These are phyloP conservation scores for Sclerotinia sclerotiorum DNA, from an alignment of 2,329 filamentous ascomycete species.

Conservation along the genomic window DNA sequence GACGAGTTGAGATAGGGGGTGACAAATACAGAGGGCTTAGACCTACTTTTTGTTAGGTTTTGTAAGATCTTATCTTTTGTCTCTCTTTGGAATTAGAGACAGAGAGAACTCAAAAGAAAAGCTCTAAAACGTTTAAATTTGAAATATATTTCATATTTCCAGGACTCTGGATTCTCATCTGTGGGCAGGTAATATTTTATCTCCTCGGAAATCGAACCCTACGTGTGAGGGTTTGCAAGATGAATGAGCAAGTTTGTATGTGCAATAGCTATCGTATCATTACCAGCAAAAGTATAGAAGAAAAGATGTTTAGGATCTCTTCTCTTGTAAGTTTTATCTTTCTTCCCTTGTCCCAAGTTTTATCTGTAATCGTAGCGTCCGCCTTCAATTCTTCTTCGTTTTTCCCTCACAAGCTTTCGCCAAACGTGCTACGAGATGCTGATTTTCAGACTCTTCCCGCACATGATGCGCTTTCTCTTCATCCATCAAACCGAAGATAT, in stretches of 20 bases:
- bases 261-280: constrained; percentile 3
- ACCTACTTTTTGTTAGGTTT: background rate
- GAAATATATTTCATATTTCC: background rate
- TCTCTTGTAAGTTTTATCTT: constrained; percentile 10
- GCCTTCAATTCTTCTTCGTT: background rate
- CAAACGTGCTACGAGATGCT: background rate
- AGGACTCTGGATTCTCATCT: background rate
- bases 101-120: background rate
- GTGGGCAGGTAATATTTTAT: constrained; percentile 3
- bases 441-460: background rate
- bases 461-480: background rate
- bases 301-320: constrained; percentile 14
- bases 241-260: background rate
- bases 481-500: constrained; percentile 14
- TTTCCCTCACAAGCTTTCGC: constrained; percentile 1
- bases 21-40: constrained; percentile 12
- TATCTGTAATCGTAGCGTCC: background rate
- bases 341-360: background rate
- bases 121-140: constrained; percentile 1
- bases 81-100: background rate
- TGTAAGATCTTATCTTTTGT: background rate
- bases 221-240: background rate
- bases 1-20: constrained; percentile 2
- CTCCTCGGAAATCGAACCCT: constrained; percentile 6
- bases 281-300: constrained; percentile 9